These are phyloP conservation scores for Coniosporium apollinis DNA, from an alignment of 495 filamentous ascomycete genomes.

Conservation along the genomic window DNA sequence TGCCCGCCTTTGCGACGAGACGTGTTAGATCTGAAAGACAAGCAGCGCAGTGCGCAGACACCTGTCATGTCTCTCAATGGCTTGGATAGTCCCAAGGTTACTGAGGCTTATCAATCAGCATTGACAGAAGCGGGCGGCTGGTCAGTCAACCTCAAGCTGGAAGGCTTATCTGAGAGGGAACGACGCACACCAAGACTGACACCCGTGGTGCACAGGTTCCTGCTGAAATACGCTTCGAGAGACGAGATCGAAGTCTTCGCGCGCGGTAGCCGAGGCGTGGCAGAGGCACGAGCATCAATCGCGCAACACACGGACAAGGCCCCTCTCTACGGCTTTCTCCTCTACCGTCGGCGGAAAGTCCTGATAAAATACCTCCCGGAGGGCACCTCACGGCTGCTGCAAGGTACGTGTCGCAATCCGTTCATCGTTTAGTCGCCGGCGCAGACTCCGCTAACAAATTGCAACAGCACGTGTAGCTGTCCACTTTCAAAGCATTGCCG, in stretches of 20 bases:
- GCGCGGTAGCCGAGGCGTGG: conserved; percentile 66
- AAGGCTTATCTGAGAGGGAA: background rate
- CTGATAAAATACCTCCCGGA: conserved; percentile 85
- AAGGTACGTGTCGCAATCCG: conserved; percentile 60
- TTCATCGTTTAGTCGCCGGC: too few relatives aligned
- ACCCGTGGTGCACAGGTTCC: conserved; percentile 45
- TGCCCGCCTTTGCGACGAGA: too few relatives aligned
- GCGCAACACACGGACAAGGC: conserved; percentile 64
- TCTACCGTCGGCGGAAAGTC: conserved; percentile 79
- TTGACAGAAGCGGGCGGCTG: conserved; percentile 81
- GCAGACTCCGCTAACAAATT: conserved; percentile 2
- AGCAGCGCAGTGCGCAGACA: too few relatives aligned
- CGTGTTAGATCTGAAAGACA: too few relatives aligned
- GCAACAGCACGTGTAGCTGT: conserved; percentile 72
- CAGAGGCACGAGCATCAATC: conserved; percentile 64
- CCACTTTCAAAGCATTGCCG: conserved; percentile 73
- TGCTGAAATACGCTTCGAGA: conserved; percentile 77
- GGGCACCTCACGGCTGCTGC: conserved; percentile 70
- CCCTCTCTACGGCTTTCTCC: conserved; percentile 80
- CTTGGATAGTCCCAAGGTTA: conserved; percentile 63
- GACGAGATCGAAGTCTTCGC: conserved; percentile 73
- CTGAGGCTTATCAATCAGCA: conserved; percentile 70
- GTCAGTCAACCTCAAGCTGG: conserved; percentile 36
- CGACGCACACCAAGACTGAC: conserved; percentile 1
- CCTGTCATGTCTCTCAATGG: conserved; percentile 99